Evolutionary conservation across 73 alveolate genomes (phyloP).

Genomic region (Paramecium sonneborni): DNA sequence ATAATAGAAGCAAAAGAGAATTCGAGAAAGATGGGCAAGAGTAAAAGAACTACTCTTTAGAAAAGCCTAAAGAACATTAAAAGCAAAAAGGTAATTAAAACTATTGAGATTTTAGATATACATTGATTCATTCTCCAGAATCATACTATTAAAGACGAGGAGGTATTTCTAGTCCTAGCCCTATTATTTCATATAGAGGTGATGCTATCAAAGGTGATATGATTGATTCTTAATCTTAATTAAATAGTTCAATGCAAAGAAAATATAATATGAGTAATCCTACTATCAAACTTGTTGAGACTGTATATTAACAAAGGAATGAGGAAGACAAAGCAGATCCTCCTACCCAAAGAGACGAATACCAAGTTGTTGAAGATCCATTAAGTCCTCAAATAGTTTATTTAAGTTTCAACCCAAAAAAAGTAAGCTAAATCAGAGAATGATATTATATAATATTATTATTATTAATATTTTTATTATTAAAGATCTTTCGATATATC

Average conservation of each 20-base stretch:
- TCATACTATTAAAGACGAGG: background rate
- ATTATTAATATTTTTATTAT: background rate
- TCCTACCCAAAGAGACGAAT: background rate
- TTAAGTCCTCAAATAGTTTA: background rate
- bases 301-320: background rate
- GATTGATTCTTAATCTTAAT: background rate
- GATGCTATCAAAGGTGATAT: background rate
- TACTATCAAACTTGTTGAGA: background rate
- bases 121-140: background rate
- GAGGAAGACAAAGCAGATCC: background rate
- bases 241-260: background rate
- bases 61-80: background rate
- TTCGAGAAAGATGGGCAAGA: background rate
- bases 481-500: background rate
- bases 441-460: no score
- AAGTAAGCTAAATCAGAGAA: background rate
- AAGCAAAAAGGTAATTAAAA: background rate
- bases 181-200: background rate
- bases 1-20: background rate
- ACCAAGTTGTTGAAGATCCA: background rate
- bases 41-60: background rate
- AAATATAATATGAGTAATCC: background rate
- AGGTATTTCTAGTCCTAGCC: conserved; percentile 13
- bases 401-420: background rate
- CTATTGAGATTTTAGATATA: background rate